phyloP scores from a whole-genome alignment of 2,329 filamentous ascomycete genomes.

The Epichloe scottii region DNA sequence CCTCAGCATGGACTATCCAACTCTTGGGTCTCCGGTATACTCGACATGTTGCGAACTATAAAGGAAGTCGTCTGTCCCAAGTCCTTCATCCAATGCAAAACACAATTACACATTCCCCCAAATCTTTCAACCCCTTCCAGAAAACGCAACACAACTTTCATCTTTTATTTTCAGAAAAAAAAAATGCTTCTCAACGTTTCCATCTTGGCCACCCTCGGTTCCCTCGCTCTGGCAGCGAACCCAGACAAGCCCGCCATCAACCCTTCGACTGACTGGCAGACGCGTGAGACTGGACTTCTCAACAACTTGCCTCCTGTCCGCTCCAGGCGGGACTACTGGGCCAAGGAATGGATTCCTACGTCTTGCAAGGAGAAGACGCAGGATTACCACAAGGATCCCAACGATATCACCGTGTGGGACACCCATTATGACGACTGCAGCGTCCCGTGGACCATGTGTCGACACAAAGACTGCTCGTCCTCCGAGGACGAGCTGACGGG shows the following conservation, averaged over 20 bases:
- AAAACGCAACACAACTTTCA: too few species aligned
- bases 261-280: background rate
- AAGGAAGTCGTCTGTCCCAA: too few species aligned
- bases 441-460: constrained; percentile 18
- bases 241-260: background rate
- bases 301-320: constrained; percentile 5
- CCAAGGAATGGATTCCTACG: constrained; percentile 9
- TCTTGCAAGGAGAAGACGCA: constrained; percentile 10
- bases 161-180: too few species aligned
- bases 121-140: too few species aligned
- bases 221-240: background rate
- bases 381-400: constrained; percentile 8
- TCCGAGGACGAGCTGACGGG: constrained; percentile 14
- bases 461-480: constrained; percentile 14
- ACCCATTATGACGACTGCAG: constrained; percentile 17
- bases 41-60: too few species aligned
- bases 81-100: too few species aligned
- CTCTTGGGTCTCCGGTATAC: too few species aligned
- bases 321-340: constrained; percentile 12
- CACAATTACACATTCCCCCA: too few species aligned
- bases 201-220: too few species aligned
- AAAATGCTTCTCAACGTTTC: too few species aligned
- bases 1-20: too few species aligned
- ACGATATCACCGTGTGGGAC: constrained; percentile 15
- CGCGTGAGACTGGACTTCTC: constrained; percentile 3